Conservation (phyloP, 768 basidiomycete species). For the Hygrocybe punicea region DNA sequence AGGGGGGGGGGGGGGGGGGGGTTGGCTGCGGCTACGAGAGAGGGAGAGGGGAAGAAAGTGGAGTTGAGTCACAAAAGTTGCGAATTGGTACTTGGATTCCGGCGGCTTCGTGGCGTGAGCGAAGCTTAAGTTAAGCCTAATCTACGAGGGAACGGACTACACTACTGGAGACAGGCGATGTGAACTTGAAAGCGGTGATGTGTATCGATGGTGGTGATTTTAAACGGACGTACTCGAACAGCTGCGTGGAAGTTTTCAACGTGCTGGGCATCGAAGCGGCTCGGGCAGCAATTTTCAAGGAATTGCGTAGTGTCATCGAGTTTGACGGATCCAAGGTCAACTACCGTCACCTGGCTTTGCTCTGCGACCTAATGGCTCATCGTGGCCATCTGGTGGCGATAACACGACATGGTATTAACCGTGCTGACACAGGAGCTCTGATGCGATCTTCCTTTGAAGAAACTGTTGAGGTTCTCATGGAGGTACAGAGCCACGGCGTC, state of each 20-base stretch:
- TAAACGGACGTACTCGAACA: constrained; percentile 92
- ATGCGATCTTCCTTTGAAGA: constrained; percentile 99
- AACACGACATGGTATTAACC: constrained; percentile 98
- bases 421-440: constrained; percentile 94
- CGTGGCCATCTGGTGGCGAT: constrained; percentile 95
- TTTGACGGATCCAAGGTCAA: constrained; percentile 99
- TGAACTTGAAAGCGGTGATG: constrained; percentile 90
- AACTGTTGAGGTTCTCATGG: constrained; percentile 87
- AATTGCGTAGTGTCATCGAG: constrained; percentile 93
- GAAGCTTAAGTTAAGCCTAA: too few relatives aligned
- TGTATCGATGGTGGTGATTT: constrained; percentile 94
- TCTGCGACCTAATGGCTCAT: constrained; percentile 98
- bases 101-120: too few relatives aligned
- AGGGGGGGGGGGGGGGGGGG: too few relatives aligned
- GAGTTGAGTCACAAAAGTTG: too few relatives aligned
- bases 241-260: constrained; percentile 89
- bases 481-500: constrained; percentile 96
- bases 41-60: too few relatives aligned
- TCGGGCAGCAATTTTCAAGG: constrained; percentile 89
- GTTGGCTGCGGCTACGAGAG: too few relatives aligned
- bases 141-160: too few relatives aligned
- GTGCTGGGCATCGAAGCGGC: constrained; percentile 97
- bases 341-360: constrained; percentile 92
- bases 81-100: too few relatives aligned
- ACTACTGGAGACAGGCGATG: too few relatives aligned